phyloP scores from a whole-genome alignment of 2,329 filamentous ascomycete species.

The Nemania diffusa region DNA sequence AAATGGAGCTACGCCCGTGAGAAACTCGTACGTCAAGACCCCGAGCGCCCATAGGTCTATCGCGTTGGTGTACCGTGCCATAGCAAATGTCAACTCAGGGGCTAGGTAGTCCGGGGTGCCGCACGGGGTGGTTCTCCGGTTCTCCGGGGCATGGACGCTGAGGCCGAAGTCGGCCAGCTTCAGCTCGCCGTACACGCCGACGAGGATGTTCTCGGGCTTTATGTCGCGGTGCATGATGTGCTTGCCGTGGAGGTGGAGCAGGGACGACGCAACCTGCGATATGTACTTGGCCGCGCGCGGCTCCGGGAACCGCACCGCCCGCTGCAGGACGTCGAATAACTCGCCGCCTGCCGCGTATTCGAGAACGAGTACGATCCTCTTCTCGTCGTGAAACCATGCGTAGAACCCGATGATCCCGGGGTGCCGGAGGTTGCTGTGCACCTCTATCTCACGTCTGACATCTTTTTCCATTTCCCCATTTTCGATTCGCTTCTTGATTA shows the following conservation, averaged over 20 bases:
- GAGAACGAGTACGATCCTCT: conserved; percentile 85
- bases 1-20: conserved; percentile 96
- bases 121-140: conserved; percentile 90
- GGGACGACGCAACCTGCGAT: conserved; percentile 84
- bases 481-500: conserved; percentile 83
- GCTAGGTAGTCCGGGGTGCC: conserved; percentile 97
- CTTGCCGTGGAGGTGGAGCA: conserved; percentile 92
- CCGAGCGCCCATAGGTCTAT: conserved; percentile 96
- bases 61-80: conserved; percentile 90
- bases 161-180: conserved; percentile 98
- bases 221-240: conserved; percentile 97
- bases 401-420: conserved; percentile 85
- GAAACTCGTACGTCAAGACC: conserved; percentile 93
- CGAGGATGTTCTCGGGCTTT: conserved; percentile 95
- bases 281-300: conserved; percentile 87
- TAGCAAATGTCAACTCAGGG: conserved; percentile 92
- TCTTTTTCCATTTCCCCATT: conserved; percentile 82
- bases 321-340: conserved; percentile 83
- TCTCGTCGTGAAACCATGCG: conserved; percentile 88
- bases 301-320: conserved; percentile 81
- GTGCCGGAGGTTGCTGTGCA: conserved; percentile 85
- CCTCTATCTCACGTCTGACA: conserved; percentile 86
- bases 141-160: conserved; percentile 96
- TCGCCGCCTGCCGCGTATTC: conserved; percentile 90
- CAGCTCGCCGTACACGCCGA: conserved; percentile 95